Percentiles rank a stretch among this genome's conserved stretches.
phyloP scores from a whole-genome alignment of 2,329 filamentous ascomycete species.

The Fusarium tricinctum region DNA sequence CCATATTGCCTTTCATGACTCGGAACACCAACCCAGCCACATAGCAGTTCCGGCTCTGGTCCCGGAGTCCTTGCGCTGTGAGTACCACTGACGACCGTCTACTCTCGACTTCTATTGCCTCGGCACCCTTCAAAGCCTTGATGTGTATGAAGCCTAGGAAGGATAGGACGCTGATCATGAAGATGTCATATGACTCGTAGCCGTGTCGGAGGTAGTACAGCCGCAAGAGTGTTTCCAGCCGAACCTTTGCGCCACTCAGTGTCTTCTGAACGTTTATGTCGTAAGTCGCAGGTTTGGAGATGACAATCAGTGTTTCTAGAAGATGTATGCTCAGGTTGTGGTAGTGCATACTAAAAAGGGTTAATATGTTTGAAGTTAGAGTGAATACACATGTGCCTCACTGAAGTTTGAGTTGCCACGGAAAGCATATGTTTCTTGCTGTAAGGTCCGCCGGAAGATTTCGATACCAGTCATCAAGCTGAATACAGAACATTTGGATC shows the following conservation, averaged over 20 bases:
- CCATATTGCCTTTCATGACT: neutral
- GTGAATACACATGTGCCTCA: neutral
- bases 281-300: neutral
- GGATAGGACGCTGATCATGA: fast-evolving
- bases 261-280: neutral
- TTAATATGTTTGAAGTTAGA: neutral
- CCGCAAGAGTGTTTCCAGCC: neutral
- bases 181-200: neutral
- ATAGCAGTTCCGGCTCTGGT: neutral
- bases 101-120: neutral
- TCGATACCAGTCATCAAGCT: neutral
- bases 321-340: neutral
- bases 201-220: neutral
- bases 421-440: neutral
- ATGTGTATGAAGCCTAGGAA: neutral
- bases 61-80: neutral
- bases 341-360: neutral
- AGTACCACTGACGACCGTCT: neutral
- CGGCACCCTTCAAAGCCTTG: fast-evolving
- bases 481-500: neutral
- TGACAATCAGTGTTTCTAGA: neutral
- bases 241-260: neutral
- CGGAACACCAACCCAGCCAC: neutral
- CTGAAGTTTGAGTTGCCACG: constrained; percentile 15
- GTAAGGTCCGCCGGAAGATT: neutral